Base-by-base conservation (phyloP, 208 protist genomes). In the Wallacemonas sp. region DNA sequence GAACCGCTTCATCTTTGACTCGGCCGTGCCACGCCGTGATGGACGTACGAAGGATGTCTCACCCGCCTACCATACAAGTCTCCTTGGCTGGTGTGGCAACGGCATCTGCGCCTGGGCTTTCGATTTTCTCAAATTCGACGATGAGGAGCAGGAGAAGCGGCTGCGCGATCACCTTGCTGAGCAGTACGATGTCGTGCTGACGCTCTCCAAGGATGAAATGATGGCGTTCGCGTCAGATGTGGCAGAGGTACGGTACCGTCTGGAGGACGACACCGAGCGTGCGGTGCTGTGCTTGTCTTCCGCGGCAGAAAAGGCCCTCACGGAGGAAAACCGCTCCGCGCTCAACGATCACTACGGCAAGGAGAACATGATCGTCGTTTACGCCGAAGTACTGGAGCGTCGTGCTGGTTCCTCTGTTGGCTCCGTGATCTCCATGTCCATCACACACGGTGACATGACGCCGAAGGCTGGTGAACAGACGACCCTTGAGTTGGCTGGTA, bases 31-130 rank as follows among this genome's bases (percentile, higher is more conserved):
- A 5, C 27, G 17, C 3, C 30, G 24, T 33, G 47, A 21, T 6
- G 59, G 27, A 2, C 17, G 19, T 12, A 36, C 27, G 34, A 64
- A 63, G 33, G 72, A 75, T 30, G 36, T 62, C 42, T n/a, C 90
- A 17, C 79, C 63, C 34, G 36, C 36, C 36, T 41, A 41, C 36
- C 85, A 91, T 75, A 94, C 88, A n/a, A 91, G 82, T 61, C 69
- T 90, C 27, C 54, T 84, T 39, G 88, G 85, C 11, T 94, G 85
- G 88, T 84, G 75, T 45, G 88, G 88, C 36, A 78, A 75, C 26
- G 82, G 80, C 27, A 91, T 94, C 60, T 91, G 85, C 55, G 88
- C 84, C 14, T 94, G 84, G 84, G 77, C 72, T 28, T 70, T 89
- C 55, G 55, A 79, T 22, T 70, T 61, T 44, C 39, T 94, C 41